Percentiles rank a stretch among this genome's conserved stretches.
These are phyloP conservation scores for Taphrina pruni DNA, from an alignment of 1,139 yeast species.

Conservation along the genomic window DNA sequence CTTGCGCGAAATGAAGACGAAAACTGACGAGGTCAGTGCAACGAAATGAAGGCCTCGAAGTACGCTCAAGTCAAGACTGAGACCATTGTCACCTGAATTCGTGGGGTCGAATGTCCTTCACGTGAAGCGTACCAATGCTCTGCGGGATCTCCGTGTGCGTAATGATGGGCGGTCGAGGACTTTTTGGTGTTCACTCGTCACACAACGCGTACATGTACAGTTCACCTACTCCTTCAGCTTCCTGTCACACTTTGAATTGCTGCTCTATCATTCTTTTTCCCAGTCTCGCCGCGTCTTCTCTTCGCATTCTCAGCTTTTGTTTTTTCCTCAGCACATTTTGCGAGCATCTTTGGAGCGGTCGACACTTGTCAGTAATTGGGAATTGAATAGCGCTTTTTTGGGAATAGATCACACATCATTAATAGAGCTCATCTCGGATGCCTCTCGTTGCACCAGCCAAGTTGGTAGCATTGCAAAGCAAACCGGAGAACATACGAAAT, in stretches of 20 bases:
- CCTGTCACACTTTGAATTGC: background rate
- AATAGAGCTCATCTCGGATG: slow-evolving; percentile 40
- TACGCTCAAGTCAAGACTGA: no score
- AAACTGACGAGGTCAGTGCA: background rate
- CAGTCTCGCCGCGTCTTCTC: background rate
- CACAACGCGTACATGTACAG: background rate
- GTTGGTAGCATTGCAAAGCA: slow-evolving; percentile 68
- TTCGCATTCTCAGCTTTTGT: background rate
- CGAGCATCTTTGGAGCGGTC: background rate
- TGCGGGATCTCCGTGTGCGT: slow-evolving; percentile 4
- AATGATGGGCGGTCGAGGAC: background rate
- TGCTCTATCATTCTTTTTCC: no score
- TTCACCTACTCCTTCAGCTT: background rate
- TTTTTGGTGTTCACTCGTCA: no score
- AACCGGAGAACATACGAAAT: slow-evolving; percentile 75
- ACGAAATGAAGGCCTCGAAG: no score
- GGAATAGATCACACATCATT: no score
- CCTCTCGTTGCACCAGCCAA: slow-evolving; percentile 62
- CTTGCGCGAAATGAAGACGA: no score
- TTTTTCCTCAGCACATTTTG: background rate
- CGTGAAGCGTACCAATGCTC: background rate
- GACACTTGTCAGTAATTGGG: no score
- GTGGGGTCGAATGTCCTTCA: slow-evolving; percentile 3
- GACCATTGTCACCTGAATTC: background rate
- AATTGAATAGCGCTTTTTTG: no score